Conservation (phyloP, 106 monocot genomes). For the Hemerocallis citrina region DNA sequence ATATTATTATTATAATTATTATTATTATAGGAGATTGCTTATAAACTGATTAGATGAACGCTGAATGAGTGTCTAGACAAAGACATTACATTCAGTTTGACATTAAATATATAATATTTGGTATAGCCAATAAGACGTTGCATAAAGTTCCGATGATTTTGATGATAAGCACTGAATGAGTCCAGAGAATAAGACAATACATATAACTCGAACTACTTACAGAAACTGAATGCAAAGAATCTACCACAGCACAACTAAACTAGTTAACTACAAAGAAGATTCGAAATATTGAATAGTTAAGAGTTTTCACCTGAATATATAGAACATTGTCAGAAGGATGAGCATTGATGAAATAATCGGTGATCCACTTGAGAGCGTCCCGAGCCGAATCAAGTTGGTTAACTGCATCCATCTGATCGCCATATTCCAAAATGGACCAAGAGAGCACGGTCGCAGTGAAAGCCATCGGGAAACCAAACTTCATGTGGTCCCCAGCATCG, state of each 20-base stretch:
- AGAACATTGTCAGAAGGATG: constrained; percentile 49
- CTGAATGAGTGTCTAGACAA: no score
- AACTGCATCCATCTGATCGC: constrained; percentile 39
- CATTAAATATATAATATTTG: no score
- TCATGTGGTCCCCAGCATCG: constrained; percentile 72
- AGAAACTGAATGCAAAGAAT: not conserved
- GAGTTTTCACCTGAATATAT: constrained; percentile 42
- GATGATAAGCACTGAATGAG: not conserved
- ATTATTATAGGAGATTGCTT: not conserved
- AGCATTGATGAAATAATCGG: constrained; percentile 64
- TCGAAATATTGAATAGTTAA: not conserved
- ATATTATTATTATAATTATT: no score
- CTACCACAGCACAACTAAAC: not conserved
- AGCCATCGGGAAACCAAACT: constrained; percentile 77
- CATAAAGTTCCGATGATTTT: not conserved
- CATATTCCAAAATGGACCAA: constrained; percentile 72
- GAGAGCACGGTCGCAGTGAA: constrained; percentile 57
- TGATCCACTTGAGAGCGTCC: constrained; percentile 62
- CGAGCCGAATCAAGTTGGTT: constrained; percentile 36
- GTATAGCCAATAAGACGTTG: no score
- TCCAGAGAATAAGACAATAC: not conserved
- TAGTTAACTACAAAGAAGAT: not conserved
- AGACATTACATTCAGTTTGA: no score
- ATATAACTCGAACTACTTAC: no score
- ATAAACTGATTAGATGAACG: not conserved